Conservation (phyloP, 2,329 filamentous ascomycete genomes). For the Botrytis paeoniae region DNA sequence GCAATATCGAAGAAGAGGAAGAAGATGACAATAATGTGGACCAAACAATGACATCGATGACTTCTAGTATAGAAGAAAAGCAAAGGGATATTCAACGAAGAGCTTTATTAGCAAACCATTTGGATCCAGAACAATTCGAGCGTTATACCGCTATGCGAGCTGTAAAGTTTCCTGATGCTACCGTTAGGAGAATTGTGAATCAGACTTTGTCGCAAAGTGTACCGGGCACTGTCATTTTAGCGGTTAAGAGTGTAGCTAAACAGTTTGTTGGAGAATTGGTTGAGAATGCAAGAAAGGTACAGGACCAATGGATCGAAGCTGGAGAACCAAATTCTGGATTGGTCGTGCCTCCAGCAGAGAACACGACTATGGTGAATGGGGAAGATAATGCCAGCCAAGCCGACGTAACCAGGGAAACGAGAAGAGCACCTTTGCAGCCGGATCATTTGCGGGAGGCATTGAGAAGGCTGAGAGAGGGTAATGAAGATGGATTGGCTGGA, state of each 20-base stretch:
- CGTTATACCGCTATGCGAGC: conserved; percentile 70
- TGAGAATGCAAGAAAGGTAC: conserved; percentile 66
- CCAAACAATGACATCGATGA: conserved; percentile 40
- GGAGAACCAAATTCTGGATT: conserved; percentile 57
- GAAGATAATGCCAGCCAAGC: conserved; percentile 33
- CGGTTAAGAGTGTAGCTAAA: conserved; percentile 74
- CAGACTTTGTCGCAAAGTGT: conserved; percentile 78
- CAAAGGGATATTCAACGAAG: conserved; percentile 56
- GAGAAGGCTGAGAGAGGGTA: conserved; percentile 61
- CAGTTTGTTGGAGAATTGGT: conserved; percentile 75
- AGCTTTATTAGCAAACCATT: conserved; percentile 61
- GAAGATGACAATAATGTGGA: conserved; percentile 44
- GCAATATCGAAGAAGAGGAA: conserved; percentile 50
- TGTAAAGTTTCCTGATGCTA: conserved; percentile 64
- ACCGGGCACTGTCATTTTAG: conserved; percentile 67
- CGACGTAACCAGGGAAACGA: conserved; percentile 37
- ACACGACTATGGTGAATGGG: conserved; percentile 20
- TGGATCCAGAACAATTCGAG: conserved; percentile 64
- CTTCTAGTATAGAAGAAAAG: conserved; percentile 64
- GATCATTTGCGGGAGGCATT: conserved; percentile 74
- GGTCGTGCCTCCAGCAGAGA: conserved; percentile 42
- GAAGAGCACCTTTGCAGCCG: conserved; percentile 61
- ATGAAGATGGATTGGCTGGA: conserved; percentile 59
- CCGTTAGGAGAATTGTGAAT: conserved; percentile 73
- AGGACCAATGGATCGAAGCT: conserved; percentile 65